These are phyloP conservation scores for Nigrograna mackinnonii DNA, from an alignment of 2,329 filamentous ascomycete species.

Conservation along the genomic window DNA sequence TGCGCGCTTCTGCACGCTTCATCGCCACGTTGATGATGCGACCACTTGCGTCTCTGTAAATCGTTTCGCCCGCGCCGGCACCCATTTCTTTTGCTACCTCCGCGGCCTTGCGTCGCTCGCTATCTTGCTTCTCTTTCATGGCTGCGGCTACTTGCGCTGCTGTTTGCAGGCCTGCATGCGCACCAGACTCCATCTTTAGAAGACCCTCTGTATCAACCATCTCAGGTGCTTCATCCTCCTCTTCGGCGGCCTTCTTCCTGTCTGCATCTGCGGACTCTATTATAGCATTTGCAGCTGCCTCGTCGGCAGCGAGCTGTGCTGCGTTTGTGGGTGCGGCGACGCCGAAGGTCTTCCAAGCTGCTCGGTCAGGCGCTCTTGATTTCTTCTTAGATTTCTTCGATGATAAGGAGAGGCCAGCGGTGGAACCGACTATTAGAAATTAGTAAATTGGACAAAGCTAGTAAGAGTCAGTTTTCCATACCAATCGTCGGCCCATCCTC, in stretches of 20 bases:
- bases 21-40: constrained; percentile 92
- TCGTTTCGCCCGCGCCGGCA: constrained; percentile 66
- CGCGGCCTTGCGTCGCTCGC: constrained; percentile 58
- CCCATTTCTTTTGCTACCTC: constrained; percentile 41
- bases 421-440: constrained; percentile 10
- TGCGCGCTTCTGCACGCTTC: constrained; percentile 84
- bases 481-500: constrained; percentile 55
- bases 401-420: constrained; percentile 32
- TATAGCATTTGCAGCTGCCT: constrained; percentile 75
- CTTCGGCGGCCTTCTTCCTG: constrained; percentile 48
- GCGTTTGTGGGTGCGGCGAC: constrained; percentile 52
- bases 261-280: constrained; percentile 74
- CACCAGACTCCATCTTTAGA: constrained; percentile 83
- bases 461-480: constrained; percentile 14
- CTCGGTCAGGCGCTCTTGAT: constrained; percentile 19
- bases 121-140: constrained; percentile 65
- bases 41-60: constrained; percentile 93
- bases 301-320: constrained; percentile 71
- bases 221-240: constrained; percentile 48
- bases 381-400: constrained; percentile 66
- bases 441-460: constrained; percentile 16
- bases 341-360: constrained; percentile 72
- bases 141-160: constrained; percentile 69
- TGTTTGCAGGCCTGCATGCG: constrained; percentile 83
- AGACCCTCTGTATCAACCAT: constrained; percentile 40